phyloP scores from a whole-genome alignment of 768 basidiomycete species.

The Baorangia bicolor region DNA sequence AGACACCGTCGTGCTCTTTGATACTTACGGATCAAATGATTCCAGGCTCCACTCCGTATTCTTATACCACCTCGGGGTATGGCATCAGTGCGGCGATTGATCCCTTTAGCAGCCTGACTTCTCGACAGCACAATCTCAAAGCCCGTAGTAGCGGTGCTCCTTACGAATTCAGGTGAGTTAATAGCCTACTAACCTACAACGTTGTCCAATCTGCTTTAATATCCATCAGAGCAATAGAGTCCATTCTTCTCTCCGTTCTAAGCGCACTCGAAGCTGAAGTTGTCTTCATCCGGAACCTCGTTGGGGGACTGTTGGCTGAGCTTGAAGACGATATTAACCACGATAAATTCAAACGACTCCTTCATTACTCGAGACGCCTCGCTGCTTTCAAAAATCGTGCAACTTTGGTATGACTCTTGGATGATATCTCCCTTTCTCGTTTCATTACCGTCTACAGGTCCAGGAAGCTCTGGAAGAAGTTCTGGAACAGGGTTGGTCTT shows the following conservation, averaged over 20 bases:
- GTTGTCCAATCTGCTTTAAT: conserved; percentile 13
- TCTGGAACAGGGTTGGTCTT: conserved; percentile 73
- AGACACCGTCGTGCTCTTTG: conserved; percentile 88
- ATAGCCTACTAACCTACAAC: conserved; percentile 17
- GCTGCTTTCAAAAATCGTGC: conserved; percentile 91
- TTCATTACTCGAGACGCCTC: conserved; percentile 89
- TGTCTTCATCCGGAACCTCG: conserved; percentile 88
- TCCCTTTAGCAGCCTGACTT: conserved; percentile 9
- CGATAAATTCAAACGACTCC: conserved; percentile 86
- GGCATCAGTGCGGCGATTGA: conserved; percentile 16
- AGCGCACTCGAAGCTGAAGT: conserved; percentile 95
- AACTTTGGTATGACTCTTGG: conserved; percentile 53
- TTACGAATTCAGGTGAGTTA: conserved; percentile 79
- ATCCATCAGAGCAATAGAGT: conserved; percentile 80
- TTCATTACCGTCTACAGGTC: conserved; percentile 48
- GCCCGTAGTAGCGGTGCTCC: conserved; percentile 65
- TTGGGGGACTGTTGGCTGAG: conserved; percentile 87
- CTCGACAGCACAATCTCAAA: conserved; percentile 76
- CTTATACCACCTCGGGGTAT: conserved; percentile 82
- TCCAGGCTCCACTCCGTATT: conserved; percentile 85
- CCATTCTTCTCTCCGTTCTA: conserved; percentile 86
- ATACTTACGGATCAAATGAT: conserved; percentile 85
- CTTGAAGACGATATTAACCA: conserved; percentile 95
- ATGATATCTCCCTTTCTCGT: not conserved
- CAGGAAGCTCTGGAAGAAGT: conserved; percentile 91